These are phyloP conservation scores for Phoma sp. DNA, from an alignment of 2,329 filamentous ascomycete genomes.

Conservation along the genomic window DNA sequence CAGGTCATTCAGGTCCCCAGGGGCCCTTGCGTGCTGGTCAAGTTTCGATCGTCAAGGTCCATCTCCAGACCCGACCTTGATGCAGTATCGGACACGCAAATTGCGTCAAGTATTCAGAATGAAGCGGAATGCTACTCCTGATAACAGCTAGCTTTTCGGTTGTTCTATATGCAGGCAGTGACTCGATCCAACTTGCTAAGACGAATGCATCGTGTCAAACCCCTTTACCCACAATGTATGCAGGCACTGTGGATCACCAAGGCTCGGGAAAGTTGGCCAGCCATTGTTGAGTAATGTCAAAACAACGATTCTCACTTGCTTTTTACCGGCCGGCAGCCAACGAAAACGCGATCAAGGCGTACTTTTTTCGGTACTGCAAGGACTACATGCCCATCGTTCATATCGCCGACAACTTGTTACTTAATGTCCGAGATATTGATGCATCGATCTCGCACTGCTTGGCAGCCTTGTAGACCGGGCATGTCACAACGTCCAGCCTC, in stretches of 20 bases:
- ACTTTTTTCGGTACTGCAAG: too few relatives aligned
- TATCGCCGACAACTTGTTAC: neutral
- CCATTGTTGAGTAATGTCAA: too few relatives aligned
- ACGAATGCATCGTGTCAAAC: too few relatives aligned
- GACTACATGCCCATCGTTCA: neutral
- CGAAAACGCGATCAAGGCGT: neutral
- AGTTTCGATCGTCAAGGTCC: too few relatives aligned
- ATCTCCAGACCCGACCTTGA: too few relatives aligned
- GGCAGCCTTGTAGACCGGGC: too few relatives aligned
- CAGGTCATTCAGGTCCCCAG: neutral
- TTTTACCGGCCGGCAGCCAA: slow-evolving; percentile 10
- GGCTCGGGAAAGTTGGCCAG: too few relatives aligned
- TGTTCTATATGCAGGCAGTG: too few relatives aligned
- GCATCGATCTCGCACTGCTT: too few relatives aligned
- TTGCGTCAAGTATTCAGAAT: neutral
- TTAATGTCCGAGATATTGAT: neutral
- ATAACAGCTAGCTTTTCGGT: neutral
- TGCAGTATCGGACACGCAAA: neutral
- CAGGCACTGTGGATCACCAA: too few relatives aligned
- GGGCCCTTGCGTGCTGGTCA: slow-evolving; percentile 9
- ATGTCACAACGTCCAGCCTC: too few relatives aligned
- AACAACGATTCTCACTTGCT: neutral
- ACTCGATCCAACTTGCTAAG: neutral
- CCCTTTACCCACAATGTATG: too few relatives aligned
- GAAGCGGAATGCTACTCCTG: neutral